These are phyloP conservation scores for Punica granatum DNA, from an alignment of 345 rosid species.

Conservation along the genomic window DNA sequence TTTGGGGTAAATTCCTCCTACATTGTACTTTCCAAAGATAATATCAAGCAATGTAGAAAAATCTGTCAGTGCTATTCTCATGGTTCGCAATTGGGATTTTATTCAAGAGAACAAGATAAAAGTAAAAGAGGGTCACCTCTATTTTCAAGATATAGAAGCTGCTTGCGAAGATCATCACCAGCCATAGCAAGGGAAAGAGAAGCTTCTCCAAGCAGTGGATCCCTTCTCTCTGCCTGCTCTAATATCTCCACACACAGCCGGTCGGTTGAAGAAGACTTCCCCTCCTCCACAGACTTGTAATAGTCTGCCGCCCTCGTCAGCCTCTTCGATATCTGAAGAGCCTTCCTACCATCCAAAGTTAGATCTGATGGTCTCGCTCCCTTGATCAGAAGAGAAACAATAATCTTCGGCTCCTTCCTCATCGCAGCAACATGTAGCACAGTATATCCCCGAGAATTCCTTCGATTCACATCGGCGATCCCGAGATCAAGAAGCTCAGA, in stretches of 20 bases:
- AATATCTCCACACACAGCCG: slow-evolving; percentile 71
- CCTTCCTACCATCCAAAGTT: slow-evolving; percentile 65
- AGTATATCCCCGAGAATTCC: slow-evolving; percentile 59
- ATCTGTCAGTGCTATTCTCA: neutral
- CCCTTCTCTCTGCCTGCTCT: slow-evolving; percentile 63
- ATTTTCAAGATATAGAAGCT: slow-evolving; percentile 65
- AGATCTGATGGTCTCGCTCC: slow-evolving; percentile 66
- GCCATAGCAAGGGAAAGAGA: slow-evolving; percentile 58
- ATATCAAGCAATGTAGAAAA: neutral
- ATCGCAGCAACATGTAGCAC: slow-evolving; percentile 78
- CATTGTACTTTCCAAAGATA: neutral
- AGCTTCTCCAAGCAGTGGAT: slow-evolving; percentile 50
- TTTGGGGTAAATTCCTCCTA: neutral
- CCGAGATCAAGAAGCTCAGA: slow-evolving; percentile 67
- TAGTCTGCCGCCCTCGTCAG: slow-evolving; percentile 55
- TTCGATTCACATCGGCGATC: slow-evolving; percentile 53
- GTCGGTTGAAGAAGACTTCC: slow-evolving; percentile 48
- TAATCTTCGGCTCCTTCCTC: slow-evolving; percentile 73
- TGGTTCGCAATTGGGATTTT: neutral
- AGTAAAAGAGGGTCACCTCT: slow-evolving; percentile 42
- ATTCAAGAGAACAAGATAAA: neutral
- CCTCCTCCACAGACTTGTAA: slow-evolving; percentile 41
- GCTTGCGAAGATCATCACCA: slow-evolving; percentile 66
- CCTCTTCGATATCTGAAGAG: slow-evolving; percentile 58
- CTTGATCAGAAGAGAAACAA: slow-evolving; percentile 61